Evolutionary conservation across 75 land plant genomes (phyloP), one percentile per base, ranked within the genome.

Genomic region (Ceratopteris richardii): DNA sequence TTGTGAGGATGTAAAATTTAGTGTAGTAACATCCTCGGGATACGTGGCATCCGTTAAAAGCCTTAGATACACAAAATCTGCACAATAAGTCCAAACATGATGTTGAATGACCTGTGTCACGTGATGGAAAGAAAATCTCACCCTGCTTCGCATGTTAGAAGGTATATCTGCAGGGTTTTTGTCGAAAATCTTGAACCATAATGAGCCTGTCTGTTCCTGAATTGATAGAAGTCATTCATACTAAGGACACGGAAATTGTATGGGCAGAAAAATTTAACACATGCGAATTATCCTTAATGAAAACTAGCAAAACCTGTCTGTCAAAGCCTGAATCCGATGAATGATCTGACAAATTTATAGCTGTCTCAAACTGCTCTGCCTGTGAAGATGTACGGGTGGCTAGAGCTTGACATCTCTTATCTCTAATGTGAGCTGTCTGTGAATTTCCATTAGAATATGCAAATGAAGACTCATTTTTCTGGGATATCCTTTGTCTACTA

Each of bases 161-260:
- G 80, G 80, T 33, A 77, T 46, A 26, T 77, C 80, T 53, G 51
- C 70, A 31, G 80, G 80, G 58, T 58, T 40, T 62, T 63, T 77
- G 43, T 74, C 77, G 63, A 77, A 77, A 0, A 77, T 61, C 64
- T 77, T 77, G 67, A 77, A 67, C 31, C 70, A 63, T 39, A 77
- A 70, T 26, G 64, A 64, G 29, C 61, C 54, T 29, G 77, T 77
- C 21, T 78, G 71, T 29, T 67, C 64, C 66, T 72, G 70, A 22
- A 52, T 2, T 40, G 20, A 17, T 21, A 48, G 18, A 48, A 48
- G 6, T n/a, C n/a, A n/a, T 40, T 40, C 12, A 40, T 9, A 14
- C 42, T 9, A n/a, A n/a, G n/a, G n/a, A n/a, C n/a, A n/a, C n/a
- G n/a, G n/a, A n/a, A n/a, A n/a, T n/a, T n/a, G n/a, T n/a, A n/a